phyloP scores from a whole-genome alignment of 2,329 filamentous ascomycete species.

The Aspergillus udagawae region DNA sequence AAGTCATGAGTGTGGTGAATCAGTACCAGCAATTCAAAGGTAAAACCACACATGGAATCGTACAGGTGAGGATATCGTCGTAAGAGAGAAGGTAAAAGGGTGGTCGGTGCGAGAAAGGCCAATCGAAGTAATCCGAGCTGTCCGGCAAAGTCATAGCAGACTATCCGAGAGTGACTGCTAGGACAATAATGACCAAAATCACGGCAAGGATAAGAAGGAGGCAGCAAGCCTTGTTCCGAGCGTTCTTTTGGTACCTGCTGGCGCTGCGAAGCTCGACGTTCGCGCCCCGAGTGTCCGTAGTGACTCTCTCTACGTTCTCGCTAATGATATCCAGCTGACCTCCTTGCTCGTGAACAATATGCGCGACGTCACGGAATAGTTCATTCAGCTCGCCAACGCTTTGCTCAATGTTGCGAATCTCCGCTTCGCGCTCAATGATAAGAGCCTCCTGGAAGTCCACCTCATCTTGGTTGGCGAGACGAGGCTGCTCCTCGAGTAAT shows the following conservation, averaged over 20 bases:
- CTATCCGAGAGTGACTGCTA: conserved; percentile 77
- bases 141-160: conserved; percentile 15
- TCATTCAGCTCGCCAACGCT: conserved; percentile 94
- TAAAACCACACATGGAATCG: conserved; percentile 22
- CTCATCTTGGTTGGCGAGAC: conserved; percentile 84
- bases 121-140: neutral
- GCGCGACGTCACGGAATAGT: conserved; percentile 94
- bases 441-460: conserved; percentile 96
- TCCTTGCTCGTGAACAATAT: conserved; percentile 93
- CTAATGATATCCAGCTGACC: conserved; percentile 82
- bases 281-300: conserved; percentile 76
- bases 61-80: conserved; percentile 33
- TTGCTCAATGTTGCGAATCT: conserved; percentile 97
- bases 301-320: conserved; percentile 80
- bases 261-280: conserved; percentile 82
- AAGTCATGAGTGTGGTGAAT: conserved; percentile 9
- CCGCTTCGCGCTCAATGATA: conserved; percentile 92
- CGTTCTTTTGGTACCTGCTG: conserved; percentile 89
- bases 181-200: conserved; percentile 81
- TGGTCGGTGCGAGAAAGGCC: conserved; percentile 7
- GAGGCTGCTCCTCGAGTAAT: conserved; percentile 71
- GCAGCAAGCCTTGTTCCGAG: conserved; percentile 90
- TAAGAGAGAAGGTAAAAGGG: conserved; percentile 14
- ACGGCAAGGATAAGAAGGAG: conserved; percentile 82
- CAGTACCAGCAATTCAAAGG: conserved; percentile 5